Evolutionary conservation across 2,329 filamentous ascomycete species (phyloP), one percentile per base, ranked within the genome.

Genomic region (Aspergillus alliaceus): DNA sequence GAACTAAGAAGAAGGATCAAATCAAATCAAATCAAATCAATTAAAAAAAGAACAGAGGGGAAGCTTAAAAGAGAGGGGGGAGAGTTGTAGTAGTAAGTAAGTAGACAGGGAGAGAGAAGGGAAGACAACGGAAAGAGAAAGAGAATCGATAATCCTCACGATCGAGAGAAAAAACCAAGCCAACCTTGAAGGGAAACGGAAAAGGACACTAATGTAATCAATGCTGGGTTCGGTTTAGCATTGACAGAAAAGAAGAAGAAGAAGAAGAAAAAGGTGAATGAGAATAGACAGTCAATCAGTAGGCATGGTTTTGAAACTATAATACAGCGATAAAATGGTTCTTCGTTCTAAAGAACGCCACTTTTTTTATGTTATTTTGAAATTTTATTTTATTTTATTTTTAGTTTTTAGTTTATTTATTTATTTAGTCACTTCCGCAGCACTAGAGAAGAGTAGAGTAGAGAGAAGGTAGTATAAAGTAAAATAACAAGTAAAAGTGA

Each of bases 121-220:
- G 35, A 51, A 57, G 25, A 55, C 46, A 39, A 54, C n/a, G 44
- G 44, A 48, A 51, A 40, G 20, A 56, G 49, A 51, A 56, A 54
- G 54, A 51, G 49, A 44, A n/a, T n/a, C n/a, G n/a, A n/a, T n/a
- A n/a, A n/a, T n/a, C n/a, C n/a, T n/a, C n/a, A n/a, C n/a, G n/a
- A n/a, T n/a, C n/a, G 49, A 51, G 55, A 54, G 54, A 51, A 44
- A 44, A 47, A 59, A 51, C 47, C 46, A 57, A 51, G 15, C 24
- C 32, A 57, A 54, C 48, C 39, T 18, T 35, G n/a, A n/a, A 58
- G 39, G 35, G 58, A 55, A 61, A 53, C 59, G 60, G 57, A 57
- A 54, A 59, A 62, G 62, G 57, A 51, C 32, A 57, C 64, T 64
- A 63, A 48, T 48, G 44, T 32, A 48, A 48, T 48, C 29, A 20